Evolutionary conservation across 345 rosid species (phyloP).

Genomic region (Corchorus capsularis): DNA sequence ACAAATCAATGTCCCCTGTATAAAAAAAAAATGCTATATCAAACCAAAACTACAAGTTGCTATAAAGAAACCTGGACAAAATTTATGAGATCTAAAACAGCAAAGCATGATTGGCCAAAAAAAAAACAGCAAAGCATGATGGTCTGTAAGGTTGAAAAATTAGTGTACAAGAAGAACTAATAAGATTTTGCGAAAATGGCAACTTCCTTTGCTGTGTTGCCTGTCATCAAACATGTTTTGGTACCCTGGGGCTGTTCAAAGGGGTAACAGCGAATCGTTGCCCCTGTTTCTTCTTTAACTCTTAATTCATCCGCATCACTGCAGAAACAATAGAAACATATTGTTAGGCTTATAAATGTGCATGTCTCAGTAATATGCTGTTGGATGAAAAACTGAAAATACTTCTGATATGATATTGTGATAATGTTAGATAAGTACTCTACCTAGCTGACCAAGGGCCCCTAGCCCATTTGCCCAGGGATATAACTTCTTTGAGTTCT

Average conservation of each 20-base stretch:
- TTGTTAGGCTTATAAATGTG: not conserved
- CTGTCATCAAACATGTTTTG: slow-evolving; percentile 84
- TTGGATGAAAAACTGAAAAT: not conserved
- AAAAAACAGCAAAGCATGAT: not conserved
- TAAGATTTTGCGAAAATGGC: slow-evolving; percentile 92
- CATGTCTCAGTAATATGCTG: not conserved
- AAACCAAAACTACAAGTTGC: not conserved
- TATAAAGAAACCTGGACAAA: not conserved
- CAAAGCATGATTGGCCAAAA: not conserved
- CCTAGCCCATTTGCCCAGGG: slow-evolving; percentile 93
- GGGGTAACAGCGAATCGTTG: slow-evolving; percentile 89
- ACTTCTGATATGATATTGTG: not conserved
- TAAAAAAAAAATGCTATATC: not conserved
- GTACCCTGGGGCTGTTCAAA: slow-evolving; percentile 68
- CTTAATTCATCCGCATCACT: slow-evolving; percentile 75
- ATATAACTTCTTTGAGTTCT: slow-evolving; percentile 69
- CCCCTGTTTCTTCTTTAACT: slow-evolving; percentile 97
- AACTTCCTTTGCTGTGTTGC: slow-evolving; percentile 76
- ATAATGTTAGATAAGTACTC: not conserved
- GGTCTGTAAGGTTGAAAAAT: not conserved
- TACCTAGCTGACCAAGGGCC: slow-evolving; percentile 95
- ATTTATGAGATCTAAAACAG: not conserved
- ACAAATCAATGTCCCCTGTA: not conserved
- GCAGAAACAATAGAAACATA: slow-evolving; percentile 17
- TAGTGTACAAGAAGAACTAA: not conserved